A percentile compares a stretch with the other conserved stretches of the same genome.
phyloP scores from a whole-genome alignment of 1,284 basidiomycete species.

The Heterobasidion occidentale region DNA sequence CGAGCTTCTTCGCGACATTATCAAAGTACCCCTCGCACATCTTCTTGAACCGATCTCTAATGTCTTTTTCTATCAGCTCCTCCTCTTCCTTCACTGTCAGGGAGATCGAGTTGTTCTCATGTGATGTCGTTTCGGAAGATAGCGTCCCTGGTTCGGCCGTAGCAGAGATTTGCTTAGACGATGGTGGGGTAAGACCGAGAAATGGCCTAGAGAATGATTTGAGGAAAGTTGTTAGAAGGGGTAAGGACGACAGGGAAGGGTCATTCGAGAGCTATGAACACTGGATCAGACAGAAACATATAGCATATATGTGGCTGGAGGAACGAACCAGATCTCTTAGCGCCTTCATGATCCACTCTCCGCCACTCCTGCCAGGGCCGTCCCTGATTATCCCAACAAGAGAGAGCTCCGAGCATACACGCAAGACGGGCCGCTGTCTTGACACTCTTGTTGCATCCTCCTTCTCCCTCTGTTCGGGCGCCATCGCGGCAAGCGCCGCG shows the following conservation, averaged over 20 bases:
- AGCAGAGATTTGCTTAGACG: slow-evolving; percentile 47
- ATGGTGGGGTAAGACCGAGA: slow-evolving; percentile 57
- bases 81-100: slow-evolving; percentile 43
- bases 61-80: slow-evolving; percentile 77
- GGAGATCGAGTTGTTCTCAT: slow-evolving; percentile 33
- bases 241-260: slow-evolving; percentile 77
- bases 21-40: slow-evolving; percentile 95
- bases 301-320: neutral
- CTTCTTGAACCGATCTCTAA: slow-evolving; percentile 83
- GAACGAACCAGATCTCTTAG: slow-evolving; percentile 72
- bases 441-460: slow-evolving; percentile 79
- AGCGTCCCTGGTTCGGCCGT: slow-evolving; percentile 47
- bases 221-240: slow-evolving; percentile 77
- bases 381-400: slow-evolving; percentile 78
- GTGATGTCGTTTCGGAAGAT: slow-evolving; percentile 33
- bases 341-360: slow-evolving; percentile 80
- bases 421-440: slow-evolving; percentile 79
- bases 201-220: slow-evolving; percentile 79
- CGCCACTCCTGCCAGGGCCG: slow-evolving; percentile 60
- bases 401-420: slow-evolving; percentile 86
- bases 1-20: slow-evolving; percentile 83
- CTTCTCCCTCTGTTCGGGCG: slow-evolving; percentile 84
- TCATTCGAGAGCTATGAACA: slow-evolving; percentile 73
- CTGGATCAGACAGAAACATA: slow-evolving; percentile 1
- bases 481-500: slow-evolving; percentile 47